These are phyloP conservation scores for Chenopodium berlandieri DNA, from an alignment of 148 eudicot species.

Conservation along the genomic window DNA sequence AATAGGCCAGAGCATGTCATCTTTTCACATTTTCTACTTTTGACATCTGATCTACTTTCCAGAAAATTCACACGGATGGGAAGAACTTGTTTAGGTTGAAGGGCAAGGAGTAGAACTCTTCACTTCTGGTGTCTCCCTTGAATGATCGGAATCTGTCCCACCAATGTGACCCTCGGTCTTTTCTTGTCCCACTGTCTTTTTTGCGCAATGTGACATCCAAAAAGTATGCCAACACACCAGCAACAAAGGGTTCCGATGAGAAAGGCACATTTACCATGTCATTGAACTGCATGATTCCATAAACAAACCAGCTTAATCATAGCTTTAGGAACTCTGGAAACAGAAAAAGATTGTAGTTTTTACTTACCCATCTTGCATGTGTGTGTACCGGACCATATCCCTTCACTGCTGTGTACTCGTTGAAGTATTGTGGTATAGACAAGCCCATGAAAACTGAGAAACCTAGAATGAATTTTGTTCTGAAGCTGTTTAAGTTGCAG, in stretches of 20 bases:
- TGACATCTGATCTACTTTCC: background rate
- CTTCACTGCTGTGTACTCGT: conserved; percentile 54
- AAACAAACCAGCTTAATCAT: conserved; percentile 2
- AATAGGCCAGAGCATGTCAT: background rate
- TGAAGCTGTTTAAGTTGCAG: conserved; percentile 87
- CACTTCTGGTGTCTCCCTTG: conserved; percentile 81
- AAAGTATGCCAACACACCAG: conserved; percentile 63
- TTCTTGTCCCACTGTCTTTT: conserved; percentile 57
- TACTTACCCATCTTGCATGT: conserved; percentile 76
- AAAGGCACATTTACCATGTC: conserved; percentile 93
- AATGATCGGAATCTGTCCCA: conserved; percentile 81
- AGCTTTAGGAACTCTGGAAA: background rate
- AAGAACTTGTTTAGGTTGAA: conserved; percentile 93
- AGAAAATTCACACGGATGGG: conserved; percentile 62
- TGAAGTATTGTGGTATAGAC: conserved; percentile 87
- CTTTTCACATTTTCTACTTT: background rate
- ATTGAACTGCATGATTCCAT: conserved; percentile 57
- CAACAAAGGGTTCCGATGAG: conserved; percentile 88
- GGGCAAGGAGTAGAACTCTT: conserved; percentile 84
- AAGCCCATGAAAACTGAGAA: conserved; percentile 86
- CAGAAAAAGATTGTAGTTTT: background rate
- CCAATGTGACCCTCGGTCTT: conserved; percentile 80
- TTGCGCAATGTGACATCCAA: conserved; percentile 54
- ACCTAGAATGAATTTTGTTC: conserved; percentile 72
- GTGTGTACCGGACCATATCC: conserved; percentile 81